Evolutionary conservation across 2,329 filamentous ascomycete genomes (phyloP).

Genomic region (Immersiporthe knoxdaviesiana): DNA sequence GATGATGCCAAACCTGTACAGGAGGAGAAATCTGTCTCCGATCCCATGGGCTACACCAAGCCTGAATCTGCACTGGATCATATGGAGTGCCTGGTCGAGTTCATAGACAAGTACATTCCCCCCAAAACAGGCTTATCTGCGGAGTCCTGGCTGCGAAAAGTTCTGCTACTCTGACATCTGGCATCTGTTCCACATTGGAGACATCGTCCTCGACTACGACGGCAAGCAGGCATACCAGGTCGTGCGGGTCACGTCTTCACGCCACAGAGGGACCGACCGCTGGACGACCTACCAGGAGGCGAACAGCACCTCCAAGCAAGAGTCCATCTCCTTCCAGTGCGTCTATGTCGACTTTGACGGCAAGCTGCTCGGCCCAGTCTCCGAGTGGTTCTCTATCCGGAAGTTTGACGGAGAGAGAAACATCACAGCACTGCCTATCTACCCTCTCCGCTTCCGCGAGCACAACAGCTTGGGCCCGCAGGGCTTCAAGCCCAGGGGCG

Average conservation of each 20-base stretch:
- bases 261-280: slow-evolving; percentile 16
- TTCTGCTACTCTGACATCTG: slow-evolving; percentile 36
- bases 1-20: too few species aligned
- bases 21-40: too few species aligned
- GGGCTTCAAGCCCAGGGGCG: too few species aligned
- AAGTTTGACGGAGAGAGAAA: slow-evolving; percentile 35
- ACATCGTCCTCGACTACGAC: slow-evolving; percentile 30
- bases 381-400: slow-evolving; percentile 31
- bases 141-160: slow-evolving; percentile 19
- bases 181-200: slow-evolving; percentile 36
- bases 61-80: slow-evolving; percentile 15
- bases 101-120: slow-evolving; percentile 29
- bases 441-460: slow-evolving; percentile 33
- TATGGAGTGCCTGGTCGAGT: slow-evolving; percentile 30
- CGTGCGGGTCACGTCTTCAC: slow-evolving; percentile 21
- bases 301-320: background rate
- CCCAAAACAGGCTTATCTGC: slow-evolving; percentile 24
- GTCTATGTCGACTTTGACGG: slow-evolving; percentile 41
- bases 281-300: background rate
- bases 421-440: slow-evolving; percentile 34
- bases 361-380: slow-evolving; percentile 35
- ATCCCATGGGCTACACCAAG: too few species aligned
- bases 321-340: slow-evolving; percentile 15
- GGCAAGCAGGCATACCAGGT: slow-evolving; percentile 36
- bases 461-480: background rate